These are phyloP conservation scores for Aspergillus vadensis DNA, from an alignment of 2,329 filamentous ascomycete genomes.

Conservation along the genomic window DNA sequence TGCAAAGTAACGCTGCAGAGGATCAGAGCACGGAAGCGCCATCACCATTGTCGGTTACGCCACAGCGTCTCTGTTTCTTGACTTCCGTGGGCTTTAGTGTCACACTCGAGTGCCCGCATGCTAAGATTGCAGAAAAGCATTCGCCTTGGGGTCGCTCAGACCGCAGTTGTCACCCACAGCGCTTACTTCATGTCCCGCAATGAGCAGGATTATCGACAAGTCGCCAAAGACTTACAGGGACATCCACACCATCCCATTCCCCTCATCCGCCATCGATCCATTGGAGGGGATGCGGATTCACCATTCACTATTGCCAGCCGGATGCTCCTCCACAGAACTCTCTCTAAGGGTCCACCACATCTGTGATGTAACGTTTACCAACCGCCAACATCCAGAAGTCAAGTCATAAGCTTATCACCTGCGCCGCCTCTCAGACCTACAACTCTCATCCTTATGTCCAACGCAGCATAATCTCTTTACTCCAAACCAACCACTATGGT, in stretches of 20 bases:
- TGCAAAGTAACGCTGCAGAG: neutral
- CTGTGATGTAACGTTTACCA: too few species aligned
- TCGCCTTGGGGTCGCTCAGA: neutral
- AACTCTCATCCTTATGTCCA: too few species aligned
- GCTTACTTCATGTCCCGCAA: neutral
- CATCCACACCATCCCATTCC: neutral
- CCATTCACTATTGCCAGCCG: too few species aligned
- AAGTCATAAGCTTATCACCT: too few species aligned
- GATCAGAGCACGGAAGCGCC: neutral
- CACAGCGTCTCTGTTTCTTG: neutral
- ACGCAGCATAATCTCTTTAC: too few species aligned
- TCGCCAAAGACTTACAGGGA: neutral
- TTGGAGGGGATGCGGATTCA: too few species aligned
- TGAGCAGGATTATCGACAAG: neutral
- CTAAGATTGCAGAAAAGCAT: neutral
- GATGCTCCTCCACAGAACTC: too few species aligned
- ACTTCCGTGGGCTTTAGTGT: neutral
- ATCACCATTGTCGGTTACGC: neutral
- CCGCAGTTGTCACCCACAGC: neutral
- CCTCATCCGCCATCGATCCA: neutral
- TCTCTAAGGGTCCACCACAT: too few species aligned
- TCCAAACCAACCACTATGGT: too few species aligned
- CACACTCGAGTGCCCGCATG: neutral
- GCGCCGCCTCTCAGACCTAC: too few species aligned
- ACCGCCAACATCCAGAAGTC: too few species aligned